These are phyloP conservation scores for Geosmithia flava DNA, from an alignment of 2,329 filamentous ascomycete genomes.

Conservation along the genomic window DNA sequence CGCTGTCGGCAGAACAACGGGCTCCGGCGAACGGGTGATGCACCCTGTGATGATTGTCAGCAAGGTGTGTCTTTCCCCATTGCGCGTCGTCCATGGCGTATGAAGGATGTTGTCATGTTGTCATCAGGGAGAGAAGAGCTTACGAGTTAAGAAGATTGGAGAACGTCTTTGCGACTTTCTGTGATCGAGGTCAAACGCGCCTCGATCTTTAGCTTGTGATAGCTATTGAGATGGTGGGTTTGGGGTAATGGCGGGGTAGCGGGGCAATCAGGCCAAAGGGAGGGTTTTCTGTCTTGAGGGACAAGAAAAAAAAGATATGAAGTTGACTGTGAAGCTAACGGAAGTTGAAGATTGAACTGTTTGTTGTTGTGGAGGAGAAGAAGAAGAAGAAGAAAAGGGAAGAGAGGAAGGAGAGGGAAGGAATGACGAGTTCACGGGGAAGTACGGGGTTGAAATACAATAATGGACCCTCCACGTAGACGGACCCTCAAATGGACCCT, in stretches of 20 bases:
- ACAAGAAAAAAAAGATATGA: neutral
- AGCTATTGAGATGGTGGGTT: neutral
- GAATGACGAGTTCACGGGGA: neutral
- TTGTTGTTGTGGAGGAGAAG: neutral
- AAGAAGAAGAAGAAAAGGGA: neutral
- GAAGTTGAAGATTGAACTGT: neutral
- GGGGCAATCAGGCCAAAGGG: neutral
- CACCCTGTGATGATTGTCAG: slow-evolving; percentile 39
- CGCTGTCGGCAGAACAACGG: slow-evolving; percentile 84
- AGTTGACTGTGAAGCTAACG: no score
- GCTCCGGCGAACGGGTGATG: slow-evolving; percentile 95
- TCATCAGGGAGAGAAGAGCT: slow-evolving; percentile 19
- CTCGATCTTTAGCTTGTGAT: slow-evolving; percentile 31
- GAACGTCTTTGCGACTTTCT: slow-evolving; percentile 78
- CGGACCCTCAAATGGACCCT: neutral
- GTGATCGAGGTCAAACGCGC: slow-evolving; percentile 39
- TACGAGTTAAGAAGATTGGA: slow-evolving; percentile 97
- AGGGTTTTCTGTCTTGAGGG: neutral
- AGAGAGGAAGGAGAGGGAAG: neutral
- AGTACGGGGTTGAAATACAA: neutral
- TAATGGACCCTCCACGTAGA: neutral
- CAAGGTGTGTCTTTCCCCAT: neutral
- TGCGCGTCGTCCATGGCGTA: no score
- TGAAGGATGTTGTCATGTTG: slow-evolving; percentile 13
- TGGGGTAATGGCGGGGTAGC: slow-evolving; percentile 1